Base-by-base conservation (phyloP, 176 grass and related monocot species). In the Oryza meyeriana region DNA sequence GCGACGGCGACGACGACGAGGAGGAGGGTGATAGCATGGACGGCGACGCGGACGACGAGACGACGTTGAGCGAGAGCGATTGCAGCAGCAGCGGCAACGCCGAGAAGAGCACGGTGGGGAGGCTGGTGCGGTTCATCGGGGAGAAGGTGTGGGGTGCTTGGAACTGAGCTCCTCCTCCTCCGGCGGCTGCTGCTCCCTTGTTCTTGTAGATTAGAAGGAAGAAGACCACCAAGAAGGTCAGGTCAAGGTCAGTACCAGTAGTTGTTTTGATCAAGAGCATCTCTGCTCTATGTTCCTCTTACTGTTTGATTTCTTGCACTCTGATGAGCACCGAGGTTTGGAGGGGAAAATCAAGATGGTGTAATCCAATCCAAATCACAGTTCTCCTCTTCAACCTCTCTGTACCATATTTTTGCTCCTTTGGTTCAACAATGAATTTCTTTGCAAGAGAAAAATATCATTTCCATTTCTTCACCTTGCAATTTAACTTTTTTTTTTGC, bases 121-220 rank as follows among this genome's bases (percentile, higher is more conserved):
- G 88, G 75, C 76, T 98, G 59, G 85, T 94, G 59, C 85, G 88
- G 50, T 98, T 95, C 78, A 91, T 98, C 39, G 92, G 92, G 33
- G 90, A 98, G 80, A 95, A 89, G 72, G 74, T 94, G 28, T 94
- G 89, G 92, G 87, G 69, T 26, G 69, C 83, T 12, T 94, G 89
- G 89, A 89, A 76, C 67, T 93, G 61, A 89, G 6, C 28, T 41
- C 55, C 55, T 24, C 52, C 22, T 59, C n/a, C 48, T 52, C 13
- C 44, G 4, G 74, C 67, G 6, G 65, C 33, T 17, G 4, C 29
- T 2, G 27, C 66, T 70, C 27, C 12, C 64, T 14, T 12, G 82
- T 42, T 81, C 65, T 45, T 81, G 78, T 89, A 83, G 79, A 79
- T 90, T 86, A 90, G 24, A 45, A 29, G 26, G 52, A 64, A 24